phyloP scores from a whole-genome alignment of 2,329 filamentous ascomycete genomes.

The Trichoderma semiorbis region DNA sequence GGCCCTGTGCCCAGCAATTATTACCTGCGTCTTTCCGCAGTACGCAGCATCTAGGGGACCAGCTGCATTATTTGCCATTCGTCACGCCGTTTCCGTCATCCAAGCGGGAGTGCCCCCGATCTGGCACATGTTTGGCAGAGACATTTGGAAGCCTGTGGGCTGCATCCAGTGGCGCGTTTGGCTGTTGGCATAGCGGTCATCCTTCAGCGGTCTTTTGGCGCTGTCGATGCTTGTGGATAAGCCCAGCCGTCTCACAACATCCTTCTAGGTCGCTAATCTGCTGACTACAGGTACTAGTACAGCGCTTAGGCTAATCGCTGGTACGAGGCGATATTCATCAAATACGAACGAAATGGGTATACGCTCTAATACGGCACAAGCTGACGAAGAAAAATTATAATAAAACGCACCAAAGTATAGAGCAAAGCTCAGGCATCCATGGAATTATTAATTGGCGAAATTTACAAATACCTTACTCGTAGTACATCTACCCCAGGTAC shows the following conservation, averaged over 20 bases:
- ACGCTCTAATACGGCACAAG: neutral
- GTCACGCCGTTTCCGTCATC: neutral
- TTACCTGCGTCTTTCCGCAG: neutral
- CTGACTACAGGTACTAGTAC: neutral
- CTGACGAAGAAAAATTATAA: neutral
- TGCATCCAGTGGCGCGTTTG: neutral
- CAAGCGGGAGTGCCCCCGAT: neutral
- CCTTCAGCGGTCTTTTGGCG: neutral
- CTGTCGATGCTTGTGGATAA: neutral
- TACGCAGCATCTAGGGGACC: neutral
- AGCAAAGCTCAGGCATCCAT: too few species aligned
- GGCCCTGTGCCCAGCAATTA: neutral
- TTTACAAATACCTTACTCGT: neutral
- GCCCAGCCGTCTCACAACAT: neutral
- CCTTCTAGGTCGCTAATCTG: neutral
- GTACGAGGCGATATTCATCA: neutral
- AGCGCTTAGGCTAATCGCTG: neutral
- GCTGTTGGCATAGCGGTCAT: neutral
- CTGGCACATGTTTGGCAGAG: conserved; percentile 6
- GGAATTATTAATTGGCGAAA: neutral
- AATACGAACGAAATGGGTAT: neutral
- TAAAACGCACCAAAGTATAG: neutral
- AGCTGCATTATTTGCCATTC: neutral
- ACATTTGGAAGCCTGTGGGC: neutral
- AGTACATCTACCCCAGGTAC: neutral